Percentiles rank a stretch among this genome's conserved stretches.
Conservation (phyloP, 257 asterid genomes). For the Paraleonurus japonicus region DNA sequence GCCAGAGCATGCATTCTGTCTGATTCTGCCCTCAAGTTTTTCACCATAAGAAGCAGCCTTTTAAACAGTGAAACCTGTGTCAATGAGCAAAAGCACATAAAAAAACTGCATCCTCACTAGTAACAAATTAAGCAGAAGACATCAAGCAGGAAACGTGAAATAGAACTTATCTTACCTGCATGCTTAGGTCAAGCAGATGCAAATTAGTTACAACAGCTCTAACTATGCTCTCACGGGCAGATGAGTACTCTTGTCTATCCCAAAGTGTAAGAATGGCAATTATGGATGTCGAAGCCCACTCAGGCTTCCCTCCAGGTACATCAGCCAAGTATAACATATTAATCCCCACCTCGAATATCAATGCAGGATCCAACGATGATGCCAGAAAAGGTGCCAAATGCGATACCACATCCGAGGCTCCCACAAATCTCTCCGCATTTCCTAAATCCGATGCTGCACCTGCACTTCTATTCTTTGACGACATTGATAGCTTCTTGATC, state of each 20-base stretch:
- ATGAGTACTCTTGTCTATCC: constrained; percentile 95
- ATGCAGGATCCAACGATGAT: constrained; percentile 86
- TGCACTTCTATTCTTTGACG: constrained; percentile 44
- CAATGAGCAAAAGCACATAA: constrained; percentile 23
- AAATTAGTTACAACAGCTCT: constrained; percentile 88
- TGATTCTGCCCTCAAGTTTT: constrained; percentile 94
- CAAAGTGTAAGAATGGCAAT: constrained; percentile 97
- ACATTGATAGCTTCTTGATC: constrained; percentile 76
- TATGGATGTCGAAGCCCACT: constrained; percentile 92
- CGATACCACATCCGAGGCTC: constrained; percentile 87
- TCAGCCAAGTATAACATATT: constrained; percentile 96
- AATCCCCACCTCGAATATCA: constrained; percentile 93
- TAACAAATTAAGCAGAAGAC: too few relatives aligned
- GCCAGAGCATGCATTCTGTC: constrained; percentile 99
- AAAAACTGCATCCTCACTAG: background rate
- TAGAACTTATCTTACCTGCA: constrained; percentile 65
- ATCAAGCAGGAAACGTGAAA: background rate
- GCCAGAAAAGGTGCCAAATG: constrained; percentile 90
- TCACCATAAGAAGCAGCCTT: constrained; percentile 91
- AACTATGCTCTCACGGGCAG: constrained; percentile 93
- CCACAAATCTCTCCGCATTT: constrained; percentile 76
- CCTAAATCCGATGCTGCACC: constrained; percentile 34
- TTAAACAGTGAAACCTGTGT: constrained; percentile 82
- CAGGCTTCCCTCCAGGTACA: constrained; percentile 98
- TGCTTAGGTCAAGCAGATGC: constrained; percentile 94